Evolutionary conservation across 2,329 filamentous ascomycete species (phyloP).

Genomic region (Aspergillus sp.): DNA sequence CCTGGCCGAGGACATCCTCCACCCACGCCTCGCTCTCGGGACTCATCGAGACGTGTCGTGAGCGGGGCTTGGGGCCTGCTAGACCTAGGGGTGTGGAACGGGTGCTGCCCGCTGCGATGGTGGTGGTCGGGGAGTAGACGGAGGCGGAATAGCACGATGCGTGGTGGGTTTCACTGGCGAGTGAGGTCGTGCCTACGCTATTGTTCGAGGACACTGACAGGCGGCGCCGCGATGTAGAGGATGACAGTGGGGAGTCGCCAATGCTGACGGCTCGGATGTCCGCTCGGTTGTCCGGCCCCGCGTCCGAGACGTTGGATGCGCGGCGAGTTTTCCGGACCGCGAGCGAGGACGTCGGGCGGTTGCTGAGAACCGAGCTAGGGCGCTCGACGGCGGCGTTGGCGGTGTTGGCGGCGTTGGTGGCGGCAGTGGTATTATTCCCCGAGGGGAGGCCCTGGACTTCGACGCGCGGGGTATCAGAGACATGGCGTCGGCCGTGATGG

Average conservation of each 20-base stretch:
- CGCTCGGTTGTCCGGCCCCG: neutral
- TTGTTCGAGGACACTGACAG: slow-evolving; percentile 32
- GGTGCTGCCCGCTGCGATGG: slow-evolving; percentile 8
- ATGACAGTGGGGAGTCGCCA: slow-evolving; percentile 18
- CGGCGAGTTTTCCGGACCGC: slow-evolving; percentile 32
- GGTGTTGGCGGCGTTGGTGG: slow-evolving; percentile 10
- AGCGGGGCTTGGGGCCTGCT: slow-evolving; percentile 36
- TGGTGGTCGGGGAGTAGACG: slow-evolving; percentile 17
- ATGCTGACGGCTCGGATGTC: too few relatives aligned
- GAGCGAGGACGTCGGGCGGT: slow-evolving; percentile 32
- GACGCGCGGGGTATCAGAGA: slow-evolving; percentile 46
- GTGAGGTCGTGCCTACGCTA: slow-evolving; percentile 25
- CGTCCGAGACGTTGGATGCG: slow-evolving; percentile 28
- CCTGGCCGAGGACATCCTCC: slow-evolving; percentile 39
- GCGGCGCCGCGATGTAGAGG: slow-evolving; percentile 23
- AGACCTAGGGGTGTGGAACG: slow-evolving; percentile 37
- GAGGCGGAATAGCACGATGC: slow-evolving; percentile 7
- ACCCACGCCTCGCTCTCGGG: slow-evolving; percentile 43
- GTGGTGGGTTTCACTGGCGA: slow-evolving; percentile 18
- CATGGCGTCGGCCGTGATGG: slow-evolving; percentile 72
- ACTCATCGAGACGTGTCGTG: slow-evolving; percentile 33
- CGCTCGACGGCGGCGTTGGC: slow-evolving; percentile 19
- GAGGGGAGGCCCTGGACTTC: slow-evolving; percentile 46
- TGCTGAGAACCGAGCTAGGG: slow-evolving; percentile 29
- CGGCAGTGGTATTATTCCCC: slow-evolving; percentile 14